phyloP scores from a whole-genome alignment of 2,329 filamentous ascomycete genomes.

The Didymella pomorum region DNA sequence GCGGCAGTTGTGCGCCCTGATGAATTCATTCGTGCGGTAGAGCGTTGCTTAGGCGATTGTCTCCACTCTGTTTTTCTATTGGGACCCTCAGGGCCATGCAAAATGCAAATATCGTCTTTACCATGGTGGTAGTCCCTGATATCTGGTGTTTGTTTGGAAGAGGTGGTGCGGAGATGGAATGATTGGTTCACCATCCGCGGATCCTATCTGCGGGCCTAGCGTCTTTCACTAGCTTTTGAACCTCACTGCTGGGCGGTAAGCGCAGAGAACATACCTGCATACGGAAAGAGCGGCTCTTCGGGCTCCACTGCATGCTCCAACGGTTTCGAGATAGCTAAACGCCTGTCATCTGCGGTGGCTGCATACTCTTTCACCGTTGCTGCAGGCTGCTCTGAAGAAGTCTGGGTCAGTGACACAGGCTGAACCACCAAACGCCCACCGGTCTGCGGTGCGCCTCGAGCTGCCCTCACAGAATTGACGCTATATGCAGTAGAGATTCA shows the following conservation, averaged over 20 bases:
- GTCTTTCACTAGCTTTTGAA: conserved; percentile 7
- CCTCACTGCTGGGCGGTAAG: conserved; percentile 13
- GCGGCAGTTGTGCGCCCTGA: conserved; percentile 3
- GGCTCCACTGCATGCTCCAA: conserved; percentile 1
- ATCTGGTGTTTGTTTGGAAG: conserved; percentile 6
- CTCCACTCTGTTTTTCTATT: conserved; percentile 1
- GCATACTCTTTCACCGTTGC: conserved; percentile 1
- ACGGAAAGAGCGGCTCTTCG: conserved; percentile 7
- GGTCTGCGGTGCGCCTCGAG: conserved; percentile 1
- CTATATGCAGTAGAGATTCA: background rate
- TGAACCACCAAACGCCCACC: conserved; percentile 8
- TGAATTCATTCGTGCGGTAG: background rate
- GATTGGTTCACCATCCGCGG: conserved; percentile 9
- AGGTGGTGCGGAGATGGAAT: background rate
- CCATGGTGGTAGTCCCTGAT: background rate
- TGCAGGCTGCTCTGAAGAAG: background rate
- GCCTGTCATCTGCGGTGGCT: conserved; percentile 4
- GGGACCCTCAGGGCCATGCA: background rate
- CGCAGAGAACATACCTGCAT: conserved; percentile 11
- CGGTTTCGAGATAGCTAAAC: background rate
- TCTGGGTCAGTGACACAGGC: conserved; percentile 6
- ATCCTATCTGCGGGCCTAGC: conserved; percentile 1
- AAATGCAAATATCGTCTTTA: background rate
- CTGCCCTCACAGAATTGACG: background rate
- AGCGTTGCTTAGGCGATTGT: background rate